Percentiles rank a stretch among this genome's conserved stretches.
phyloP scores from a whole-genome alignment of 2,329 filamentous ascomycete genomes.

The Epicoccum sorghinum region DNA sequence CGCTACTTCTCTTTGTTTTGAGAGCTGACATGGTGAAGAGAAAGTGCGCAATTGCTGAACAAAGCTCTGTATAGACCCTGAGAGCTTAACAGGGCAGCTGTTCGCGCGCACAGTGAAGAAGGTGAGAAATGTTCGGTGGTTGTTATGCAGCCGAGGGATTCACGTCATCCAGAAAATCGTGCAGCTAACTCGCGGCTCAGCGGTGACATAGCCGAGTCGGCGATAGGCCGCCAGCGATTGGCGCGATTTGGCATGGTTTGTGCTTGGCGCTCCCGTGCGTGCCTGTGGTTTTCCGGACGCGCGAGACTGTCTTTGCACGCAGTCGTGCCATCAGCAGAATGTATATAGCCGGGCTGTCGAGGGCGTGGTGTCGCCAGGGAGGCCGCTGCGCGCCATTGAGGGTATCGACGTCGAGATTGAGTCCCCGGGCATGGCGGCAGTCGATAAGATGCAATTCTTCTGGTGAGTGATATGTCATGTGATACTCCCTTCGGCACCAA shows the following conservation, averaged over 20 bases:
- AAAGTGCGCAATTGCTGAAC: slow-evolving; percentile 34
- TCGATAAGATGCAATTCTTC: slow-evolving; percentile 39
- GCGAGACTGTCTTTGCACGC: slow-evolving; percentile 16
- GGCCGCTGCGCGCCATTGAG: slow-evolving; percentile 8
- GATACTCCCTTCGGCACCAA: slow-evolving; percentile 20
- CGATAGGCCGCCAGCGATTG: slow-evolving; percentile 5
- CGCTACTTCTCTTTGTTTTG: slow-evolving; percentile 41
- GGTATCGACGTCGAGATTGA: slow-evolving; percentile 14
- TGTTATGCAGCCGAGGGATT: slow-evolving; percentile 29
- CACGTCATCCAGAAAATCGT: slow-evolving; percentile 37
- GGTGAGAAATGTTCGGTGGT: slow-evolving; percentile 23
- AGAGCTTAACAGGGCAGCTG: slow-evolving; percentile 16
- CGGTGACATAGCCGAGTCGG: slow-evolving; percentile 19
- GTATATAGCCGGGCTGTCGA: slow-evolving; percentile 31
- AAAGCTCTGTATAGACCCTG: slow-evolving; percentile 23
- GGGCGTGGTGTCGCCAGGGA: slow-evolving; percentile 32
- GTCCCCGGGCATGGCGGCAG: slow-evolving; percentile 22
- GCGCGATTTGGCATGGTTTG: slow-evolving; percentile 3
- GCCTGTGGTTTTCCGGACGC: slow-evolving; percentile 19
- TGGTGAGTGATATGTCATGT: slow-evolving; percentile 42
- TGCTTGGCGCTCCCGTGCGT: slow-evolving; percentile 34
- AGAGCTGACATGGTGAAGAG: slow-evolving; percentile 48
- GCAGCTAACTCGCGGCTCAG: slow-evolving; percentile 17
- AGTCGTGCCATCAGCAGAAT: slow-evolving; percentile 21
- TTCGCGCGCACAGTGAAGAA: slow-evolving; percentile 4